Percentiles rank a stretch among this genome's conserved stretches.
phyloP scores from a whole-genome alignment of 495 filamentous ascomycete genomes.

The Podospora anserina region DNA sequence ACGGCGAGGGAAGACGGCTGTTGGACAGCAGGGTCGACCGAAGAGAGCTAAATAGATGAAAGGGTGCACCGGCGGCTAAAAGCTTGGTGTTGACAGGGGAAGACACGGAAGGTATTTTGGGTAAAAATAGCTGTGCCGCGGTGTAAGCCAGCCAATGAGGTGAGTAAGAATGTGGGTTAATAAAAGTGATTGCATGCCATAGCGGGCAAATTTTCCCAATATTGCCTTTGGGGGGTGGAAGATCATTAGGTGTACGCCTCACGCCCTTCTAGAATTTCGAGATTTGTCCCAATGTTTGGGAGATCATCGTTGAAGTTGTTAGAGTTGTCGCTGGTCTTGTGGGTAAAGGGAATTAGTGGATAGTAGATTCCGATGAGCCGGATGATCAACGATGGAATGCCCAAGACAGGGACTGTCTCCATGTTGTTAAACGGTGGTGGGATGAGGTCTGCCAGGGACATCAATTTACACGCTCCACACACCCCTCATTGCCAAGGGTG shows the following conservation, averaged over 20 bases:
- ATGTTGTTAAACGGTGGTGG: neutral
- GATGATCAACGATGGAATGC: neutral
- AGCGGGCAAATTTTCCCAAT: conserved; percentile 18
- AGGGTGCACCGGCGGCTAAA: conserved; percentile 16
- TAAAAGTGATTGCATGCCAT: neutral
- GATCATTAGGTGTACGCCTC: neutral
- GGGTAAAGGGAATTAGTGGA: neutral
- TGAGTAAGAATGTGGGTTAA: conserved; percentile 13
- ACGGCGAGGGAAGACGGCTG: neutral
- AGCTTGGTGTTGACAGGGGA: conserved; percentile 1
- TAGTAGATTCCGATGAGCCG: neutral
- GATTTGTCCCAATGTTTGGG: neutral
- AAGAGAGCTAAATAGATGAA: neutral
- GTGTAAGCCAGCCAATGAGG: conserved; percentile 4
- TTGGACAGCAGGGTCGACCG: neutral
- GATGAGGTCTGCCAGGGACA: neutral
- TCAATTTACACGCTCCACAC: neutral
- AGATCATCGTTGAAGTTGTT: neutral
- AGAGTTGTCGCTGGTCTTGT: neutral
- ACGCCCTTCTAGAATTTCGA: neutral
- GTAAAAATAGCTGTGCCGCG: conserved; percentile 20
- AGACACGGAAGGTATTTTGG: conserved; percentile 16
- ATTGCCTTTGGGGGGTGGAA: neutral
- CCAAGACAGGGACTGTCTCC: neutral
- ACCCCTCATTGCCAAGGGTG: conserved; percentile 7